Percentiles rank a stretch among this genome's conserved stretches.
These are phyloP conservation scores for Golubevia sp. DNA, from an alignment of 1,284 basidiomycete genomes.

Conservation along the genomic window DNA sequence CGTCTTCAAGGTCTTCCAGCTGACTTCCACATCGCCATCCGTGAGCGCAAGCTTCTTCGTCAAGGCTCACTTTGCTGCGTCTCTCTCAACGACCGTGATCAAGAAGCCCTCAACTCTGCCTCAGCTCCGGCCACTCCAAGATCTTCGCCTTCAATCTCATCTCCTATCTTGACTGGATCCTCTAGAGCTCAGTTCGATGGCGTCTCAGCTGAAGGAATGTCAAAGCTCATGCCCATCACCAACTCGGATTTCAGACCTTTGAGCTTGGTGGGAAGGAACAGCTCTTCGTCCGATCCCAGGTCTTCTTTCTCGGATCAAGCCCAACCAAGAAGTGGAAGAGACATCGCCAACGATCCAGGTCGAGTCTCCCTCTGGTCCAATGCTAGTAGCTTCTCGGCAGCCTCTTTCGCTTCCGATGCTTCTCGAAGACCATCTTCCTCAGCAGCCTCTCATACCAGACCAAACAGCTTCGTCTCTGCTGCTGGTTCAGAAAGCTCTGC, in stretches of 20 bases:
- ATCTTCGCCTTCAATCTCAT: background rate
- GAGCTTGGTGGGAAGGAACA: background rate
- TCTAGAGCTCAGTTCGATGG: constrained; percentile 1
- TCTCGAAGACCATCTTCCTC: constrained; percentile 3
- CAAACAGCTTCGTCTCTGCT: background rate
- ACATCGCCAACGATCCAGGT: background rate
- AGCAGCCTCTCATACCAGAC: constrained; percentile 1
- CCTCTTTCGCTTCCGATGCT: background rate
- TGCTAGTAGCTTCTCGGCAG: constrained; percentile 5
- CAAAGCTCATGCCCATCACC: background rate
- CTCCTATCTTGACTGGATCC: background rate
- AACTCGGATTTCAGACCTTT: constrained; percentile 3
- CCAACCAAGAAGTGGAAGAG: background rate
- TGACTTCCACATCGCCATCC: constrained; percentile 9
- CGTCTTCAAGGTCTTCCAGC: constrained; percentile 14
- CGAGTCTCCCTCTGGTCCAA: constrained; percentile 1
- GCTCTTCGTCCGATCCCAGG: background rate
- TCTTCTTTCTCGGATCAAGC: background rate
- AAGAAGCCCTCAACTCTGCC: background rate
- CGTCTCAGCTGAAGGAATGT: background rate
- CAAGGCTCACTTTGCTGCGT: constrained; percentile 12
- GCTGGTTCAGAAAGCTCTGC: background rate
- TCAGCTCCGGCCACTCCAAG: background rate
- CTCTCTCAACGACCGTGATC: background rate
- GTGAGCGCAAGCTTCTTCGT: constrained; percentile 10